Base-by-base conservation (phyloP, 192 early-diverging fungal genomes). In the Coemansia sp. region DNA sequence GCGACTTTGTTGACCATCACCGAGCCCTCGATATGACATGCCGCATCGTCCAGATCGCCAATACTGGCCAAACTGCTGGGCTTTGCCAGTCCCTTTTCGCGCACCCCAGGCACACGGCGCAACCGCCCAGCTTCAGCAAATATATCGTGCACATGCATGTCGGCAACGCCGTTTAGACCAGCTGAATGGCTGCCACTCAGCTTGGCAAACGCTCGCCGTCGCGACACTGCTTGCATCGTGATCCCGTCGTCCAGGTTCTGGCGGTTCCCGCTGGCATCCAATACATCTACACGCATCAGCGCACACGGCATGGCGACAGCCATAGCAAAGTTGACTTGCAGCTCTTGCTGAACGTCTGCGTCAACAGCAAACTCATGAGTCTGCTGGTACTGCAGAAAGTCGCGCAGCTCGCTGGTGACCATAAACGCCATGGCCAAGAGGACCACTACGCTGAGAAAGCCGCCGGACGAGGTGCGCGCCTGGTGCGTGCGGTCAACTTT, bases 251-350 rank as follows among this genome's bases (percentile, higher is more conserved):
- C 61, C 2, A 75, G 53, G 55, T 71, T 66, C 38, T 54, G 38
- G 8, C 37, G 38, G 17, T 47, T 68, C 19, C 82, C 82, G 53
- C 75, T 65, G 37, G 51, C 67, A 45, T 83, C 82, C 39, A 74
- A 21, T 11, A 77, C 62, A 43, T 83, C 78, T 12, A 77, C 79
- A 7, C 72, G 73, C 29, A 83, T 23, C 14, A 72, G 59, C 27
- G 52, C 70, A 69, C 95, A 98, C 4, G 86, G 86, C 90, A 93
- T 97, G 10, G 94, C 92, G 16, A 98, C 81, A 1, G 90, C 91
- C 22, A 96, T 62, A 67, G 92, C 95, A 38, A 96, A 57, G 72
- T 96, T 94, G 31, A 98, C 90, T 69, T 90, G 88, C 60, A 98
- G 63, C 12, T 74, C 59, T 11, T 84, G 82, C 59, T 85, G 84